Conservation (phyloP, 805 yeast genomes). For the Candida montana region DNA sequence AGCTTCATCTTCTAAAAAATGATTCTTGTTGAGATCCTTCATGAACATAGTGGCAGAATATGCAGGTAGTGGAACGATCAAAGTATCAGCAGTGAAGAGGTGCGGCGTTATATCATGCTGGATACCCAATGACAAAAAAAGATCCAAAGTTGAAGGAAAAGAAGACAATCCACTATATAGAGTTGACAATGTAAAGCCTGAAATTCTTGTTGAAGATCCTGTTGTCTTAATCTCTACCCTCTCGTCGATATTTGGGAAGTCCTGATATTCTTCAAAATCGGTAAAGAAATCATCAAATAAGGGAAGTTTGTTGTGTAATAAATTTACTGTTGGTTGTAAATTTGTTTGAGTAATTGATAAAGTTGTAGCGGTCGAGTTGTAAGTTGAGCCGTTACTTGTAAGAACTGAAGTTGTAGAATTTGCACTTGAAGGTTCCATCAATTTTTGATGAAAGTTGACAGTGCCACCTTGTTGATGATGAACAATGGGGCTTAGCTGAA, state of each 20-base stretch:
- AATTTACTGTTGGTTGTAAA: not conserved
- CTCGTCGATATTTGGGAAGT: slow-evolving; percentile 14
- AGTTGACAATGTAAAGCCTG: slow-evolving; percentile 14
- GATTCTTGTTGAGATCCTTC: slow-evolving; percentile 19
- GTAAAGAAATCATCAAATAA: slow-evolving; percentile 19
- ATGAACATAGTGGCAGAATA: slow-evolving; percentile 18
- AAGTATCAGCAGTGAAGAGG: slow-evolving; percentile 18
- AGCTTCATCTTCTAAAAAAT: slow-evolving; percentile 16
- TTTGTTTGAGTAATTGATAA: not conserved
- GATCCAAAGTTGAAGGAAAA: slow-evolving; percentile 21
- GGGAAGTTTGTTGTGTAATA: slow-evolving; percentile 12
- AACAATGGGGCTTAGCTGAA: not conserved
- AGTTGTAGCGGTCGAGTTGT: not conserved
- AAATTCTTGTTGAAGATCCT: slow-evolving; percentile 14
- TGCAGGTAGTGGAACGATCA: slow-evolving; percentile 21
- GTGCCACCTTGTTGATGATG: slow-evolving; percentile 4
- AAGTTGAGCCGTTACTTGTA: too few species aligned
- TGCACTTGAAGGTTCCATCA: not conserved
- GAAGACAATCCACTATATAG: slow-evolving; percentile 16
- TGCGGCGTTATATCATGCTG: slow-evolving; percentile 13
- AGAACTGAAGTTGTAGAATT: not conserved
- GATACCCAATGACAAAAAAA: slow-evolving; percentile 17
- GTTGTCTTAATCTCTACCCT: slow-evolving; percentile 13
- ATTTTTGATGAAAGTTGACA: not conserved
- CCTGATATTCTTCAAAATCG: slow-evolving; percentile 21